Evolutionary conservation across 805 yeast genomes (phyloP), one percentile per base, ranked within the genome.

Genomic region (Myxozyma monticola): DNA sequence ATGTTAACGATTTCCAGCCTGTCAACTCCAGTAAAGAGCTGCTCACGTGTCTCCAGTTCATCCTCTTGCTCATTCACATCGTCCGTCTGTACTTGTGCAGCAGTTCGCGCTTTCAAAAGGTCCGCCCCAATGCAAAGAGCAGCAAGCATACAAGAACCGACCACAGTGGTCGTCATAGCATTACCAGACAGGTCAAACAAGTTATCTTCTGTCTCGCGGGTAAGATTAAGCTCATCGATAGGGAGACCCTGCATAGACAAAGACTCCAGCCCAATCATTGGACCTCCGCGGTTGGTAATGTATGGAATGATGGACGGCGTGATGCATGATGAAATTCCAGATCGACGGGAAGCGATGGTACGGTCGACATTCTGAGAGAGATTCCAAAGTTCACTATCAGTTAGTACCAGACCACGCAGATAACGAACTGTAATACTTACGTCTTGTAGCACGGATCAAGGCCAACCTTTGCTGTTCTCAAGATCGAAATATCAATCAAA

Each of bases 251-350:
- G 51, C 51, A 48, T 42, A 2, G 51, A 48, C 4, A 48, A 38
- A 4, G 51, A 38, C 28, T 48, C 51, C n/a, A 48, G 51, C 1
- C 51, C 51, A 21, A 48, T 31, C 46, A 48, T 41, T 21, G 51
- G 51, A 14, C 51, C 51, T n/a, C 51, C 51, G 17, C 51, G 46
- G 30, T 41, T 48, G n/a, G 51, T 48, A 17, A 48, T 48, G 35
- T 41, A 48, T 3, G 51, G 46, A 36, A 48, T 48, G 12, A 43
- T 41, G 2, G 51, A 41, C 5, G 51, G 51, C n/a, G 51, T 48
- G 10, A 48, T 37, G 14, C 51, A 48, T n/a, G 51, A 22, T 1
- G 47, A 44, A 4, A 48, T 42, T 3, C 51, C 51, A 9, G 41
- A 25, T 17, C 25, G 18, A 12, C 38, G 42, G 18, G 46, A 41